Evolutionary conservation across 1,139 yeast species (phyloP), one percentile per base, ranked within the genome.

Genomic region (Zygotorulaspora mrakii): DNA sequence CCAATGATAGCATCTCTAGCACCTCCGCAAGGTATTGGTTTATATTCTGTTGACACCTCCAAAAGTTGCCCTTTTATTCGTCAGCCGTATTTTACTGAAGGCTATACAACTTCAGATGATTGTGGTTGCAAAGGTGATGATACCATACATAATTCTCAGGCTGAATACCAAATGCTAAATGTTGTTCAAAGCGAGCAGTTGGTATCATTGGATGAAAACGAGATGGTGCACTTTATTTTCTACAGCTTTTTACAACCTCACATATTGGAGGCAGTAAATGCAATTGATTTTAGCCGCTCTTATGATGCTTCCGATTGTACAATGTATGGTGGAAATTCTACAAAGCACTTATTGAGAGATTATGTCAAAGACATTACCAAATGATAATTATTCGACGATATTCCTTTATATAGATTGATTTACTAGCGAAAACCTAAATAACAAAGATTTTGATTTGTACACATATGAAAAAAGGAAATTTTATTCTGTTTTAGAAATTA

Each of bases 71-170:
- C 64, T 1, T 46, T 51, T 21, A 45, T 61, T n/a, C 35, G 48
- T 9, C 39, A 52, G 11, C 59, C 61, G 10, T 27, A 36, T 1
- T 42, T 58, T 5, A 47, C 56, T 3, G 57, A 57, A 33, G 97
- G 98, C 0, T 84, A 84, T 53, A 80, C 79, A 0, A 88, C 98
- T 0, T 57, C 66, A 36, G 98, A 91, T 59, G 97, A 88, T 55
- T 72, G 74, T 53, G 97, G 96, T 0, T 62, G 68, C 46, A 78
- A 77, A 48, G 98, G 98, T 11, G 98, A 91, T 57, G 97, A 91
- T 56, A 87, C 95, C 0, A 67, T 73, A 1, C 98, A 91, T 62
- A 70, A 68, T 40, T 74, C 83, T 1, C 74, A 82, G 40, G 68
- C 69, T 0, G 68, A 72, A 44, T 81, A 71, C 55, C 74, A 73